These are phyloP conservation scores for Rhodomyrtus tomentosa DNA, from an alignment of 345 rosid species.

Conservation along the genomic window DNA sequence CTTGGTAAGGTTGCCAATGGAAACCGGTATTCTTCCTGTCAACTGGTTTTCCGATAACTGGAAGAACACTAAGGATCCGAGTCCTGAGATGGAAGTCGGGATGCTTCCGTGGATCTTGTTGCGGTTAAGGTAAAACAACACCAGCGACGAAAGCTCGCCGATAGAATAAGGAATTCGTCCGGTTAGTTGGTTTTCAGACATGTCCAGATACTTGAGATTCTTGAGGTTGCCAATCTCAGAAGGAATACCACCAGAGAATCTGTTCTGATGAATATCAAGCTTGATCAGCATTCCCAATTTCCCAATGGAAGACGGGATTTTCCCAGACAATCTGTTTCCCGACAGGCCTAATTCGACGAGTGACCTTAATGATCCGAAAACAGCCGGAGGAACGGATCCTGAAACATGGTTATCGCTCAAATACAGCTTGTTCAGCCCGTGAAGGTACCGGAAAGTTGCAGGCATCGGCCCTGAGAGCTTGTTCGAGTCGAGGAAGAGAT, in stretches of 20 bases:
- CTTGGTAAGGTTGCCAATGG: constrained; percentile 36
- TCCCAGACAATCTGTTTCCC: constrained; percentile 25
- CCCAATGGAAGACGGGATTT: constrained; percentile 27
- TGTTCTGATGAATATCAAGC: constrained; percentile 39
- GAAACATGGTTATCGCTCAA: constrained; percentile 27
- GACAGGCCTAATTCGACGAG: constrained; percentile 38
- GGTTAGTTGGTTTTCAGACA: constrained; percentile 30
- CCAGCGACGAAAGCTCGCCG: constrained; percentile 26
- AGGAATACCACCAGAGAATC: constrained; percentile 31
- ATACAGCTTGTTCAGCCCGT: constrained; percentile 18
- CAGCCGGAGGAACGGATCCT: constrained; percentile 17
- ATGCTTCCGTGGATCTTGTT: constrained; percentile 34
- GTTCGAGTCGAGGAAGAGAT: constrained; percentile 40
- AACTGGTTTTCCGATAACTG: constrained; percentile 37
- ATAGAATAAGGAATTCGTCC: constrained; percentile 36
- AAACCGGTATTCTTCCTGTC: constrained; percentile 33
- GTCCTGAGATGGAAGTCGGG: constrained; percentile 33
- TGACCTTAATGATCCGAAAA: constrained; percentile 13
- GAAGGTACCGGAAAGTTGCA: constrained; percentile 15
- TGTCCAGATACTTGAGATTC: constrained; percentile 29
- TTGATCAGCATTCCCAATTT: constrained; percentile 15
- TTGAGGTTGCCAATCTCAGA: constrained; percentile 23
- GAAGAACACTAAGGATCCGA: constrained; percentile 33
- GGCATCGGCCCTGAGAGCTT: constrained; percentile 37
- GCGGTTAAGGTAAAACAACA: constrained; percentile 26